Evolutionary conservation across 2,329 filamentous ascomycete species (phyloP).

Genomic region (Mollisia scopiformis): DNA sequence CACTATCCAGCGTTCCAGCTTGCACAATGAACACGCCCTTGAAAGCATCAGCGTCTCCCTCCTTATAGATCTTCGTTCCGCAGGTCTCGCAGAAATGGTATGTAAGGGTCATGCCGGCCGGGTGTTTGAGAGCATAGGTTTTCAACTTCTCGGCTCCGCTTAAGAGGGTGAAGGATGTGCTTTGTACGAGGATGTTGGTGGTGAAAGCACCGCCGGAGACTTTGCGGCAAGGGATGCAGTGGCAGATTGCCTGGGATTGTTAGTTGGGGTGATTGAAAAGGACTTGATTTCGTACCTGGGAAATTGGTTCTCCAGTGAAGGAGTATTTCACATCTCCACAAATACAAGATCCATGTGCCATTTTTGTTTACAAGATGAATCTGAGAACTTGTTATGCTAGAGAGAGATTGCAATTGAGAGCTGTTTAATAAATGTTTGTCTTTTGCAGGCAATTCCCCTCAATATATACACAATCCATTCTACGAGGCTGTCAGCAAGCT

Average conservation of each 20-base stretch:
- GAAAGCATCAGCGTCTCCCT: constrained; percentile 7
- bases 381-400: background rate
- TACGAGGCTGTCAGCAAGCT: background rate
- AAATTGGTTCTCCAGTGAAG: constrained; percentile 12
- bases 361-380: background rate
- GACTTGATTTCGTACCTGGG: constrained; percentile 2
- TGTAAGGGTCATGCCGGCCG: constrained; percentile 17
- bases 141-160: constrained; percentile 1
- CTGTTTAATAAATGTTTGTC: background rate
- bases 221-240: constrained; percentile 22
- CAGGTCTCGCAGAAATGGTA: constrained; percentile 16
- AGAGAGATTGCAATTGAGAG: background rate
- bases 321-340: constrained; percentile 14
- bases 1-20: constrained; percentile 14
- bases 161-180: constrained; percentile 2
- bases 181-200: constrained; percentile 15
- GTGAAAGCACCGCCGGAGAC: constrained; percentile 14
- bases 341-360: constrained; percentile 18
- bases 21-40: constrained; percentile 13
- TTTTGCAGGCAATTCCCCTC: background rate
- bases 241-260: constrained; percentile 15
- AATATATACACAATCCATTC: background rate
- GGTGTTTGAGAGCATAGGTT: constrained; percentile 7
- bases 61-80: constrained; percentile 18
- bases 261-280: background rate